Percentiles rank a stretch among this genome's conserved stretches.
phyloP scores from a whole-genome alignment of 148 eudicot species.

The Nyssa sinensis region DNA sequence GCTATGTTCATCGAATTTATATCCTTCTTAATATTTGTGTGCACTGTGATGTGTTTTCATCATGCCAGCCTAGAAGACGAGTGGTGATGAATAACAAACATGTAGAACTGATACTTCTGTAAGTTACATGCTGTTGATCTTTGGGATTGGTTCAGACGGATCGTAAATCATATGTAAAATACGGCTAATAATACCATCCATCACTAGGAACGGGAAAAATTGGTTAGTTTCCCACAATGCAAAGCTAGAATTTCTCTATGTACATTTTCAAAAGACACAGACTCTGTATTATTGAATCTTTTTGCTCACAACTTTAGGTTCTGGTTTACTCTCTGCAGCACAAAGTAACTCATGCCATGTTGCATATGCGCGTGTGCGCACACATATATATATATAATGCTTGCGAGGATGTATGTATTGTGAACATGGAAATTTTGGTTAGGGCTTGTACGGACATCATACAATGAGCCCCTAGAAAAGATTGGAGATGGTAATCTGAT shows the following conservation, averaged over 20 bases:
- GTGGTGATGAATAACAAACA: conserved; percentile 36
- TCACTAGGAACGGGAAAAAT: not conserved
- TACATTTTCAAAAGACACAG: not conserved
- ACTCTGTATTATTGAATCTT: not conserved
- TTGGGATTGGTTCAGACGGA: not conserved
- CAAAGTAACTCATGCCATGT: no score
- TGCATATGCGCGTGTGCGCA: no score
- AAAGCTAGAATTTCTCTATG: not conserved
- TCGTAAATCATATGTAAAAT: not conserved
- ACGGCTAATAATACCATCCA: no score
- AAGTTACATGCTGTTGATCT: not conserved
- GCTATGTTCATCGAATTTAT: conserved; percentile 85
- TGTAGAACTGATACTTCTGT: not conserved
- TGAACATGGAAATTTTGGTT: no score
- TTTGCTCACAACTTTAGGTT: not conserved
- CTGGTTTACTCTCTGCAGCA: not conserved
- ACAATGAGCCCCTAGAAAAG: no score
- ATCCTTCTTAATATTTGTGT: conserved; percentile 81
- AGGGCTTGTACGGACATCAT: no score
- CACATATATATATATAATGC: no score
- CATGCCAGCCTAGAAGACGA: conserved; percentile 87
- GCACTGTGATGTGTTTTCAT: conserved; percentile 91
- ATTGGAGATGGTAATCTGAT: no score
- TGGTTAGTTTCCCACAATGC: not conserved
- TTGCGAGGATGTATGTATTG: no score